Evolutionary conservation across 2,329 filamentous ascomycete genomes (phyloP), one percentile per base, ranked within the genome.

Genomic region (Fusarium sp.): DNA sequence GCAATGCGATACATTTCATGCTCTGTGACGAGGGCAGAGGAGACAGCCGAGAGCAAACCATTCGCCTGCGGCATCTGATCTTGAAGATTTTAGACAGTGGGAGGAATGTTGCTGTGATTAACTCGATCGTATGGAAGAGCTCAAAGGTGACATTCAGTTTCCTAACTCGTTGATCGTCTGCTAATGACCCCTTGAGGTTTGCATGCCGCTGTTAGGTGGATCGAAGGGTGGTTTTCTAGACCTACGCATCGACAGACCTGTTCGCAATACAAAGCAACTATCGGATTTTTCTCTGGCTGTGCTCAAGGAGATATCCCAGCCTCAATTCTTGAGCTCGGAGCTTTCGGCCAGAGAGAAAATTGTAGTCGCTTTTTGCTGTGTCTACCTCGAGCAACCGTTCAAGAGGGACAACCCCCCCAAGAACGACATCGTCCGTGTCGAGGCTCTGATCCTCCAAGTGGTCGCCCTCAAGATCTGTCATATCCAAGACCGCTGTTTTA

Each of bases 1-100:
- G 80, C 1, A 86, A 87, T 27, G 87, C 89, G 0, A 84, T 91
- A 5, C 91, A 93, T 77, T 94, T 95, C 74, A 82, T 94, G 62
- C 88, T 95, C 84, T 90, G 88, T 62, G 91, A 93, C 73, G 91
- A 94, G 79, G 92, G 91, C 7, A 66, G 70, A n/a, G 67, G 20
- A 76, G 82, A 56, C 71, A 35, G 69, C n/a, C 58, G 58, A 45
- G 33, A 67, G 33, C 78, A 81, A 6, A 84, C 91, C 77, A 90
- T 93, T 43, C 85, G 87, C 65, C 33, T 76, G n/a, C 69, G 67
- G 10, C 31, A 73, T 31, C 18, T 77, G 58, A 75, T 77, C 39
- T 60, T 54, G 64, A 85, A 83, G 67, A 88, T 93, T 68, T 85
- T 91, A 61, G 79, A 78, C 0, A 82, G 83, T n/a, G 88, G 89